A percentile compares a stretch with the other conserved stretches of the same genome.
These are phyloP conservation scores for Solanum chacoense DNA, from an alignment of 305 asterid genomes.

Conservation along the genomic window DNA sequence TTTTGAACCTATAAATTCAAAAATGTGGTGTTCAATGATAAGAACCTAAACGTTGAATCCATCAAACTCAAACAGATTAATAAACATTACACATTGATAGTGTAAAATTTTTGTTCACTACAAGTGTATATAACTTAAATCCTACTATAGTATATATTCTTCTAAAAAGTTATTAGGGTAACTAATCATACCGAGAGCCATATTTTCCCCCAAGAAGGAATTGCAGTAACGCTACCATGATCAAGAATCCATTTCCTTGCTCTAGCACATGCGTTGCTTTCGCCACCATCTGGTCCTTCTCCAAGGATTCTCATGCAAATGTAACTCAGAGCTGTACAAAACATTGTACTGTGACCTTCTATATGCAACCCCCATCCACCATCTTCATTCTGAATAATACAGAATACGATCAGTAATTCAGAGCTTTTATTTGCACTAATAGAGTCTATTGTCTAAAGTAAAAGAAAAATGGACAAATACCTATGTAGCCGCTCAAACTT, in stretches of 20 bases:
- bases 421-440: not conserved
- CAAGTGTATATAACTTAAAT: not conserved
- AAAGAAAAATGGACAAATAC: not conserved
- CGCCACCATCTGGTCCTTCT: constrained; percentile 58
- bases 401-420: not conserved
- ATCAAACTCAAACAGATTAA: not conserved
- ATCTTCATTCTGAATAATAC: constrained; percentile 50
- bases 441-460: not conserved
- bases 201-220: constrained; percentile 76
- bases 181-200: constrained; percentile 63
- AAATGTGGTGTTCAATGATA: not conserved
- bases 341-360: constrained; percentile 84
- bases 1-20: not conserved
- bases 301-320: constrained; percentile 71
- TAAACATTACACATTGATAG: not conserved
- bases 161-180: not conserved
- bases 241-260: constrained; percentile 74
- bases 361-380: constrained; percentile 93
- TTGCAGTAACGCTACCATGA: constrained; percentile 68
- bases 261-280: constrained; percentile 48
- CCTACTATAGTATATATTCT: not conserved
- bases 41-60: not conserved
- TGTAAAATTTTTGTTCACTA: not conserved
- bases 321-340: constrained; percentile 60
- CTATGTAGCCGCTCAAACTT: too few relatives aligned